phyloP scores from a whole-genome alignment of 805 yeast genomes.

The Kazachstania psychrophila region DNA sequence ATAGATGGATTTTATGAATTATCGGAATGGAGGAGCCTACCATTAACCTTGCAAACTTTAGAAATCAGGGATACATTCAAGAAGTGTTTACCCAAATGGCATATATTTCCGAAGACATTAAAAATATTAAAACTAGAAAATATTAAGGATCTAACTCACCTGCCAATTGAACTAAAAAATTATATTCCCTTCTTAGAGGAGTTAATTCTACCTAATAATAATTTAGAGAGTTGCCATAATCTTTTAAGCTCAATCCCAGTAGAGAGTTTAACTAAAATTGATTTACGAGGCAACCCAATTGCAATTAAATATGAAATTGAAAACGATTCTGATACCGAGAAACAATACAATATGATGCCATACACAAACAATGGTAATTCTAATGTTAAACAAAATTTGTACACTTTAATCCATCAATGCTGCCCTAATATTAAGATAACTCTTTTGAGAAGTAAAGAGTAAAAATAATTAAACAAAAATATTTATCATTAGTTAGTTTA shows the following conservation, averaged over 20 bases:
- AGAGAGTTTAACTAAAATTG: conserved; percentile 1
- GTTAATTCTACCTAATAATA: conserved; percentile 15
- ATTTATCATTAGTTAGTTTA: no score
- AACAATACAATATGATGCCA: neutral
- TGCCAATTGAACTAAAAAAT: conserved; percentile 9
- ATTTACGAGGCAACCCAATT: conserved; percentile 5
- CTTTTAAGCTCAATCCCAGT: conserved; percentile 11
- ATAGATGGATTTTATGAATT: conserved; percentile 6
- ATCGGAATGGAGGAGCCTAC: conserved; percentile 2
- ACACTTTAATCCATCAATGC: neutral
- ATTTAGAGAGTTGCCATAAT: conserved; percentile 11
- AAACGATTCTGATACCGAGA: neutral
- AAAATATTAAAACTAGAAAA: conserved; percentile 9
- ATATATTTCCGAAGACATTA: conserved; percentile 9
- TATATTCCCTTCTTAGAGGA: conserved; percentile 15
- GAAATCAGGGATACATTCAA: conserved; percentile 6
- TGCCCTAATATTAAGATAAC: conserved; percentile 2
- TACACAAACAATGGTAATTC: neutral
- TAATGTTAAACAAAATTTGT: neutral
- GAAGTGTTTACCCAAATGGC: conserved; percentile 11
- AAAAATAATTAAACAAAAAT: no score
- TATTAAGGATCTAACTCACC: conserved; percentile 8
- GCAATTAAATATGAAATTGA: conserved; percentile 3
- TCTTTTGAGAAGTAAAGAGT: conserved; percentile 1
- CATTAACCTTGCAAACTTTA: conserved; percentile 1